Evolutionary conservation across 352 stramenopile genomes (phyloP), one percentile per base, ranked within the genome.

Genomic region (Globisporangium sylvaticum): DNA sequence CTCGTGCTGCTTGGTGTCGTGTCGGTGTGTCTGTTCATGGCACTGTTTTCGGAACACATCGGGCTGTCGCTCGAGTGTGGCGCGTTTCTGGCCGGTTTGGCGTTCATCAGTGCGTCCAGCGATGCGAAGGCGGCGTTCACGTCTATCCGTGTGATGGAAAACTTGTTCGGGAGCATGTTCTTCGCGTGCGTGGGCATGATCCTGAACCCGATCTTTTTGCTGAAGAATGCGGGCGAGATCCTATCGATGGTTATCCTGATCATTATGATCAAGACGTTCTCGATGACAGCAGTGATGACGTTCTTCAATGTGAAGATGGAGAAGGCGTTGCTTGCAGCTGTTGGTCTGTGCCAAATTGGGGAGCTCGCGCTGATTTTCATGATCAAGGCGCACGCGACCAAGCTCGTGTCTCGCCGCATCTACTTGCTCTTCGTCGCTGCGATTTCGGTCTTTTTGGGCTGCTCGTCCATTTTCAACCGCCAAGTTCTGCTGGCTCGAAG

Each of bases 111-210:
- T 44, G 78, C 83, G 24, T 89, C 84, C 15, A 70, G 63, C 18
- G 80, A 87, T 32, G 84, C 80, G 10, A 89, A 94, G 59, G 78
- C 67, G 15, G 87, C 87, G 8, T 90, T 94, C 67, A 89, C 80
- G 54, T 94, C 87, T 7, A 94, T 96, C 58, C 86, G 86, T 27
- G 86, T 94, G 68, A 88, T 96, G 73, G 88, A 96, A 68, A 94
- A 94, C 62, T 60, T 96, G 46, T 96, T 96, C 53, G 88, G 88
- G 0, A 94, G 84, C 60, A 94, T 96, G 86, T 96, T 94, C 62
- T 96, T 96, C 62, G 88, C 84, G 53, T 94, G 86, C 29, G 87
- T 96, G 22, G 88, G 88, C 0, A 93, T 96, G 88, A 96, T 96
- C 65, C 64, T 96, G 52, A 84, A 94, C 64, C 88, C 88, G 6